Evolutionary conservation across 148 eudicot species (phyloP).

Genomic region (Drosera capensis): DNA sequence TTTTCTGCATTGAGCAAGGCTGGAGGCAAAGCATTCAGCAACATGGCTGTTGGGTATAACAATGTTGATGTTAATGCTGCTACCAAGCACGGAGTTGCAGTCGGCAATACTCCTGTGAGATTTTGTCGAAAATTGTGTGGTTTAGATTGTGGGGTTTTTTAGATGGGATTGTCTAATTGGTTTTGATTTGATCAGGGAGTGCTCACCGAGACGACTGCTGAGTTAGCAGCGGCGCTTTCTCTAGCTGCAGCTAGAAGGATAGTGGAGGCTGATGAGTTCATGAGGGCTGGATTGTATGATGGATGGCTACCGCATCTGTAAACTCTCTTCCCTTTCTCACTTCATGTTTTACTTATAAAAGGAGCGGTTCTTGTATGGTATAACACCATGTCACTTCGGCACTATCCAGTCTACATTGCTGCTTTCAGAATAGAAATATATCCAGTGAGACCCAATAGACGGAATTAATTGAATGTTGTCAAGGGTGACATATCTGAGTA

Average conservation of each 20-base stretch:
- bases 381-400: not conserved
- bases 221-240: slow-evolving; percentile 90
- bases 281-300: slow-evolving; percentile 90
- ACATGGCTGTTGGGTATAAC: slow-evolving; percentile 99
- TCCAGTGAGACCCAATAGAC: no score
- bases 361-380: no score
- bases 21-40: slow-evolving; percentile 94
- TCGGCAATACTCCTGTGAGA: slow-evolving; percentile 96
- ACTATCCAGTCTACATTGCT: no score
- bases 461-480: no score
- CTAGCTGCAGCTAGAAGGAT: slow-evolving; percentile 86
- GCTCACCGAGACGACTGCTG: slow-evolving; percentile 97
- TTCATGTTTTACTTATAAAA: no score
- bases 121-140: not conserved
- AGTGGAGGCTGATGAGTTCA: slow-evolving; percentile 96
- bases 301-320: slow-evolving; percentile 99
- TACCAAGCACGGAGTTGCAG: slow-evolving; percentile 85
- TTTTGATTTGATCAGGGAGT: slow-evolving; percentile 49
- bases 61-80: slow-evolving; percentile 92
- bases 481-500: no score
- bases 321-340: slow-evolving; percentile 1
- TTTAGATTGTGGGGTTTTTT: not conserved
- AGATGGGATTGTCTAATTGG: not conserved
- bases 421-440: no score
- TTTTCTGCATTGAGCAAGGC: slow-evolving; percentile 94